Base-by-base conservation (phyloP, 768 basidiomycete genomes). In the Clitopilus passeckerianus region DNA sequence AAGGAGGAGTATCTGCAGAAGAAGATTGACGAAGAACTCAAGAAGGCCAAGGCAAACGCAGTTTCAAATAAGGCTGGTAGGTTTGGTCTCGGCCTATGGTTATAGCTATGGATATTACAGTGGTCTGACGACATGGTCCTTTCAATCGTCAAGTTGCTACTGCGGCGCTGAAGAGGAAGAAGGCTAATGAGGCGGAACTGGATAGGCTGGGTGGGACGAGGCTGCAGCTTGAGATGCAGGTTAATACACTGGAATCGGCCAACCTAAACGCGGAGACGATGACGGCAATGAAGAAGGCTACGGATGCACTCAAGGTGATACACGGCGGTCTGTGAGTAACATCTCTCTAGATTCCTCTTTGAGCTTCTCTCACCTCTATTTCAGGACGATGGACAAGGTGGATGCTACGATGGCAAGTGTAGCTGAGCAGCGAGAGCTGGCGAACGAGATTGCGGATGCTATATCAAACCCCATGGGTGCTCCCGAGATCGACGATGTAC, bases 221-320 rank as follows among this genome's bases (percentile, higher is more conserved):
- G 64, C 72, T 98, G 70, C 96, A 97, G 67, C 82, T 99, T 30
- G 96, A 98, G 77, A 88, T 91, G 72, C 96, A 98, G 77, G 89
- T 98, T 60, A 95, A 95, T 75, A 96, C 96, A 18, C 83, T 98
- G 50, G 97, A 98, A 73, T 93, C 91, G 15, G 97, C 97, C 46
- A 98, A 98, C 77, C 82, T 98, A 73, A 98, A 99, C 72, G 89
- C 91, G 68, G 95, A 98, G 81, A 98, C 95, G 14, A 93, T 99
- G 91, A 79, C 84, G 20, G 95, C 91, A 24, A 97, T 99, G 92
- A 97, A 95, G 89, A 90, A 91, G 73, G 96, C 91, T 35, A 84
- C 94, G 0, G 86, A 89, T 61, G 97, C 90, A 24, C 83, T 98
- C 72, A 89, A 89, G 74, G 81, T 84, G 53, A 97, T 98, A 57